phyloP scores from a whole-genome alignment of 257 asterid species.

The Nicotiana undulata region DNA sequence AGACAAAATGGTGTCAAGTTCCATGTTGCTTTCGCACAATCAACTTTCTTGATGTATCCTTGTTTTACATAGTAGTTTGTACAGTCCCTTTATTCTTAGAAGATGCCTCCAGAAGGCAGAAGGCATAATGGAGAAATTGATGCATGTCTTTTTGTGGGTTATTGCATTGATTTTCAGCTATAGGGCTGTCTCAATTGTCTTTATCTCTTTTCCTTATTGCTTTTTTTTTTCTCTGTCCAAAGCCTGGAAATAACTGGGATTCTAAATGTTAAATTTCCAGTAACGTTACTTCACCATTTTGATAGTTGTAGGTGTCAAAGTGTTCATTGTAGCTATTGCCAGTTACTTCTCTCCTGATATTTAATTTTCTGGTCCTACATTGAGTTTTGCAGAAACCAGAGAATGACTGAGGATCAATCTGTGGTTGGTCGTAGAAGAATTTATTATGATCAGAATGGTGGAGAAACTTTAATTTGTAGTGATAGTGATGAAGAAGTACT shows the following conservation, averaged over 20 bases:
- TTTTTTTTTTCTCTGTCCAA: neutral
- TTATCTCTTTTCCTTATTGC: neutral
- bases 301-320: neutral
- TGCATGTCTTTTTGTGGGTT: neutral
- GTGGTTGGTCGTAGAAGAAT: slow-evolving; percentile 96
- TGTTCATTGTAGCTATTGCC: slow-evolving; percentile 1
- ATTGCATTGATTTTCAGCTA: neutral
- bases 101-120: neutral
- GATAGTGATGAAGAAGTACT: slow-evolving; percentile 91
- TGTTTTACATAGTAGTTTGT: neutral
- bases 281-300: neutral
- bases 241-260: neutral
- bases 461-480: slow-evolving; percentile 95
- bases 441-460: slow-evolving; percentile 92
- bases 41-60: neutral
- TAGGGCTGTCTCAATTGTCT: neutral
- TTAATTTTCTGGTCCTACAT: neutral
- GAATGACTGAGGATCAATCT: slow-evolving; percentile 99
- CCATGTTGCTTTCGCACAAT: neutral
- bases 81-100: neutral
- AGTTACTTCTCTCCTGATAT: neutral
- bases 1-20: neutral
- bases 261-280: neutral
- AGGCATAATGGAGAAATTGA: neutral
- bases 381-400: slow-evolving; percentile 65